Conservation (phyloP, 768 basidiomycete species). For the Amanita exitialis region DNA sequence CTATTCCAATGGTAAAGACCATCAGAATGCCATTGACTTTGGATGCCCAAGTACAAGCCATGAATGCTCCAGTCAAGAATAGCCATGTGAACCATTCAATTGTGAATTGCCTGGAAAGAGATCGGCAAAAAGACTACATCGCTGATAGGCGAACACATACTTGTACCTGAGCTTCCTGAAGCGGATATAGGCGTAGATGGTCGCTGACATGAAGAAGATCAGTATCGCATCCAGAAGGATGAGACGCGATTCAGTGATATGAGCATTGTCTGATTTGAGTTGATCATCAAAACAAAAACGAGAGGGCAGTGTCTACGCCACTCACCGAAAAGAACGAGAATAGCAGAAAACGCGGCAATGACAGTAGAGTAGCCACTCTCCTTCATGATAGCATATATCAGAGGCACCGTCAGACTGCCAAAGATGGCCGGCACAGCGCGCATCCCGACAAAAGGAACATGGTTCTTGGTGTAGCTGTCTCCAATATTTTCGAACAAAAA, state of each 20-base stretch:
- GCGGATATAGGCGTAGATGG: conserved; percentile 86
- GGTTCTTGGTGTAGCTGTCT: conserved; percentile 76
- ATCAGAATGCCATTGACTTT: conserved; percentile 97
- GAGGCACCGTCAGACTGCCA: conserved; percentile 80
- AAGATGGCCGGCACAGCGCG: conserved; percentile 87
- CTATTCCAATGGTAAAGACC: conserved; percentile 80
- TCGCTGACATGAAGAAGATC: conserved; percentile 92
- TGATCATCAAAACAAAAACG: neutral
- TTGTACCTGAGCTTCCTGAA: conserved; percentile 91
- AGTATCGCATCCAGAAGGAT: conserved; percentile 92
- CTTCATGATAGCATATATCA: conserved; percentile 96
- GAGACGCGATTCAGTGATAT: conserved; percentile 91
- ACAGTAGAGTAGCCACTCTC: conserved; percentile 93
- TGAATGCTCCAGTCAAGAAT: conserved; percentile 78
- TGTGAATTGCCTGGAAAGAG: conserved; percentile 62
- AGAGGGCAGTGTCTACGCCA: conserved; percentile 3
- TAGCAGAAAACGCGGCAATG: conserved; percentile 84
- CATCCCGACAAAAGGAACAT: conserved; percentile 93
- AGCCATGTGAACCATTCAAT: conserved; percentile 95
- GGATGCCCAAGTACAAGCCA: conserved; percentile 94
- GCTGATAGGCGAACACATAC: conserved; percentile 27
- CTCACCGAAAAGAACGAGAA: conserved; percentile 81
- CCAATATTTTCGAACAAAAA: conserved; percentile 95
- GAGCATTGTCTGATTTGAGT: conserved; percentile 74
- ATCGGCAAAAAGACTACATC: conserved; percentile 1